These are phyloP conservation scores for Pseudogymnoascus sp. DNA, from an alignment of 2,329 filamentous ascomycete genomes.

Conservation along the genomic window DNA sequence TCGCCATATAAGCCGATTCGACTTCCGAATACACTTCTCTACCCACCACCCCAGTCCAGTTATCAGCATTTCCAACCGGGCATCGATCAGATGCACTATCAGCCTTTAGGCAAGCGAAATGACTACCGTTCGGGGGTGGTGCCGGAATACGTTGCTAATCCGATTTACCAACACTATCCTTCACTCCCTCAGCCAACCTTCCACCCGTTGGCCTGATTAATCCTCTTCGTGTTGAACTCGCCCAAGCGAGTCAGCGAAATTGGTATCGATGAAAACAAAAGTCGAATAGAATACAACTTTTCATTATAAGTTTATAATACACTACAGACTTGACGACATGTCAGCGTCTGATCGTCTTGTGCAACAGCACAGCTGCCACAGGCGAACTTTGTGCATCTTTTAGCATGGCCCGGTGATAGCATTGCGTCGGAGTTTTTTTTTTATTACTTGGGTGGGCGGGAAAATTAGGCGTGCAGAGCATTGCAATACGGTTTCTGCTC, in stretches of 20 bases:
- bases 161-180: conserved; percentile 1
- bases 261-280: not conserved
- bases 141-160: conserved; percentile 43
- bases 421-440: conserved; percentile 6
- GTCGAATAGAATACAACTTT: conserved; percentile 3
- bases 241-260: not conserved
- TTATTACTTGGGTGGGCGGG: not conserved
- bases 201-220: not conserved
- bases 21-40: conserved; percentile 82
- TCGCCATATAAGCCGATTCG: conserved; percentile 91
- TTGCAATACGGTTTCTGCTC: not conserved
- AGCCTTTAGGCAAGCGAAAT: conserved; percentile 63
- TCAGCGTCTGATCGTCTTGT: not conserved
- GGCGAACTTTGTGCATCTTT: not conserved
- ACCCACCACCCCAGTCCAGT: conserved; percentile 74
- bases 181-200: conserved; percentile 5
- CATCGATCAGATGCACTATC: conserved; percentile 69
- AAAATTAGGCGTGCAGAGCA: not conserved
- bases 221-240: not conserved
- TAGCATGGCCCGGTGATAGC: conserved; percentile 7
- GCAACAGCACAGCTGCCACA: not conserved
- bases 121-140: conserved; percentile 65
- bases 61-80: conserved; percentile 66
- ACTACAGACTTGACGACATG: not conserved
- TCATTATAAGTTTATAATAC: conserved; percentile 5